Conservation (phyloP, 2,329 filamentous ascomycete genomes). For the Fusarium burgessii region DNA sequence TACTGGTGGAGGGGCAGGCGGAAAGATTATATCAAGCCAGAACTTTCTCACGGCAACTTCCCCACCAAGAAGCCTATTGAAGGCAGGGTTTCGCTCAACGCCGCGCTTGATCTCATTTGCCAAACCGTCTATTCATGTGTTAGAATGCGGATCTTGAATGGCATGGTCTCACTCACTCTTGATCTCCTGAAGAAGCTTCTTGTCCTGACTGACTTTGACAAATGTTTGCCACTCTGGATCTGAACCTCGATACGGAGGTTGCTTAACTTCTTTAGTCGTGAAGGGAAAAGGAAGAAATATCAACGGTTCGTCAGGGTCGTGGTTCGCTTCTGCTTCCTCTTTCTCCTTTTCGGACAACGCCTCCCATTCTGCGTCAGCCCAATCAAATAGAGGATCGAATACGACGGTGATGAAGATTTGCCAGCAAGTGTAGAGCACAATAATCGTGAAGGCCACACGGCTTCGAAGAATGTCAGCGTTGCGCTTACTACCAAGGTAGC, state of each 20-base stretch:
- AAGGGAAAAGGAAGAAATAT: conserved; percentile 73
- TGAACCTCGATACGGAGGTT: conserved; percentile 63
- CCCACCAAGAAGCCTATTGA: conserved; percentile 60
- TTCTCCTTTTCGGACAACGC: conserved; percentile 59
- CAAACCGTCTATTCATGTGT: conserved; percentile 46
- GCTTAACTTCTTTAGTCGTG: conserved; percentile 62
- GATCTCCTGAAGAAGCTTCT: conserved; percentile 60
- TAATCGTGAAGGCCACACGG: conserved; percentile 48
- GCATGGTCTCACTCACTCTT: conserved; percentile 54
- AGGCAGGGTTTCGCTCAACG: conserved; percentile 56
- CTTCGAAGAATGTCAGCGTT: conserved; percentile 37
- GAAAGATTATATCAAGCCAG: conserved; percentile 74
- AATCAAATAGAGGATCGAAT: conserved; percentile 58
- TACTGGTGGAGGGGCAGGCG: conserved; percentile 67
- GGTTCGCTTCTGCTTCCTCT: conserved; percentile 54
- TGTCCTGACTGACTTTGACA: conserved; percentile 67
- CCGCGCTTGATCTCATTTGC: conserved; percentile 51
- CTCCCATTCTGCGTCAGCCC: conserved; percentile 57
- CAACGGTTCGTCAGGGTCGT: conserved; percentile 58
- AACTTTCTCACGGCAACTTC: conserved; percentile 61
- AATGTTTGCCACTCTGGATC: conserved; percentile 75
- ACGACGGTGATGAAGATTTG: conserved; percentile 60
- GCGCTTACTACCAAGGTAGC: not conserved
- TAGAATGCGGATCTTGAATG: conserved; percentile 13
- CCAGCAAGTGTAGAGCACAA: conserved; percentile 55